A percentile compares a stretch with the other conserved stretches of the same genome.
Conservation (phyloP, 495 filamentous ascomycete genomes). For the Talaromyces nanjingensis region DNA sequence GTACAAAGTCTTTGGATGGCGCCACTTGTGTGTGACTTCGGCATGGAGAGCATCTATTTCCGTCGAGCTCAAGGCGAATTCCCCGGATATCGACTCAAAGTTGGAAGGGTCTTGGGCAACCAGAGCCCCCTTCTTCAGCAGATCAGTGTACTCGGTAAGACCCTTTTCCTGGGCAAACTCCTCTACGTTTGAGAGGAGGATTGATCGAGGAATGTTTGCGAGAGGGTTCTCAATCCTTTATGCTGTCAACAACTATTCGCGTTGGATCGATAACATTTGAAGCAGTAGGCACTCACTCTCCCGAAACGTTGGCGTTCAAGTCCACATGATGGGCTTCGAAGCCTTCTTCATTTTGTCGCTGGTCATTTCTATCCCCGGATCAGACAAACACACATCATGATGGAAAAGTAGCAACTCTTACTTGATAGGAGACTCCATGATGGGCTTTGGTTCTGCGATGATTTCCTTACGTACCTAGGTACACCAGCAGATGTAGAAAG, state of each 20-base stretch:
- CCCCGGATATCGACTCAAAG: constrained; percentile 47
- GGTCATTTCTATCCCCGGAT: not conserved
- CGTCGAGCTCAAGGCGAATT: constrained; percentile 32
- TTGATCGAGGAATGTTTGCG: not conserved
- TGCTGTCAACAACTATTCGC: not conserved
- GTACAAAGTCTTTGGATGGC: constrained; percentile 56
- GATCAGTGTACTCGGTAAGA: not conserved
- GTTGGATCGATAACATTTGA: not conserved
- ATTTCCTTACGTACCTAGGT: not conserved
- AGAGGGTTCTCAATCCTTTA: not conserved
- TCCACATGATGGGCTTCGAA: not conserved
- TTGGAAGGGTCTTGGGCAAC: constrained; percentile 52
- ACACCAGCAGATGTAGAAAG: not conserved
- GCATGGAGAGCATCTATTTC: constrained; percentile 46
- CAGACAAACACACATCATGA: not conserved
- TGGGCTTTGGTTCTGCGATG: not conserved
- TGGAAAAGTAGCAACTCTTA: not conserved
- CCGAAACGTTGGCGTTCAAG: not conserved
- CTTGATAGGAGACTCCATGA: not conserved
- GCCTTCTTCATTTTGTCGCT: not conserved
- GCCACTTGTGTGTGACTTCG: constrained; percentile 58
- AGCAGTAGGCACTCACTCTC: not conserved
- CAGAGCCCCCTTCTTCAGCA: constrained; percentile 39
- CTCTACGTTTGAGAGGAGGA: not conserved
- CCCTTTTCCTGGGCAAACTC: not conserved